phyloP scores from a whole-genome alignment of 23 red algal species.

The Chondrus crispus region DNA sequence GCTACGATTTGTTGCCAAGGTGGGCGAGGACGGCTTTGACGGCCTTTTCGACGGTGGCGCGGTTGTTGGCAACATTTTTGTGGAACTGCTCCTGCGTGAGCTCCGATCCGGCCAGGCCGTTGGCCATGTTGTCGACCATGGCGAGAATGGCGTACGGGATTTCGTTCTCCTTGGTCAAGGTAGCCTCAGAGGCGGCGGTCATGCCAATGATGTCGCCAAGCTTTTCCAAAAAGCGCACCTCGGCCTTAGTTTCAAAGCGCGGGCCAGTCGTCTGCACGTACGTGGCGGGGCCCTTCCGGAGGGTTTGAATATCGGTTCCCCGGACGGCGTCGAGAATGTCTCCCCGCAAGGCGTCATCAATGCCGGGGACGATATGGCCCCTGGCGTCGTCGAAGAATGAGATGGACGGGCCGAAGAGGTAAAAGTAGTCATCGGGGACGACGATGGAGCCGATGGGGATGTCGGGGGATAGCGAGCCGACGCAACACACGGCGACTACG shows the following conservation, averaged over 20 bases:
- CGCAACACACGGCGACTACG: slow-evolving; percentile 81
- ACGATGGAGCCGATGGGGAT: slow-evolving; percentile 69
- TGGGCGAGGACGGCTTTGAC: slow-evolving; percentile 51
- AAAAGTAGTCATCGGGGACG: slow-evolving; percentile 87
- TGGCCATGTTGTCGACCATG: slow-evolving; percentile 97
- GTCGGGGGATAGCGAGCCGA: slow-evolving; percentile 72
- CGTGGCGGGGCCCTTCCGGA: slow-evolving; percentile 10
- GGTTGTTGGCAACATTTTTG: slow-evolving; percentile 66
- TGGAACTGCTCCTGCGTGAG: slow-evolving; percentile 68
- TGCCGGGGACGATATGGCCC: slow-evolving; percentile 80
- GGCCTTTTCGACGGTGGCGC: slow-evolving; percentile 62
- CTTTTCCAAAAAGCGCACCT: slow-evolving; percentile 69
- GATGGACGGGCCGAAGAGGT: slow-evolving; percentile 49
- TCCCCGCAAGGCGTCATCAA: slow-evolving; percentile 50
- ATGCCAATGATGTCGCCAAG: slow-evolving; percentile 91
- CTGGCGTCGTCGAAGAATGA: slow-evolving; percentile 81
- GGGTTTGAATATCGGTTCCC: not conserved
- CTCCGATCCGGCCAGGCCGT: slow-evolving; percentile 65
- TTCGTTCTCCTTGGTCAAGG: slow-evolving; percentile 58
- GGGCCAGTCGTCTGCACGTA: slow-evolving; percentile 97
- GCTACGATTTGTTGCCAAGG: not conserved
- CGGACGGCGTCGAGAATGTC: slow-evolving; percentile 28
- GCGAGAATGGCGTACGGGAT: slow-evolving; percentile 84
- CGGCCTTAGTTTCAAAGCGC: slow-evolving; percentile 96
- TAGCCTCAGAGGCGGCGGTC: slow-evolving; percentile 93